These are phyloP conservation scores for Salix caprea DNA, from an alignment of 345 rosid genomes.

Conservation along the genomic window DNA sequence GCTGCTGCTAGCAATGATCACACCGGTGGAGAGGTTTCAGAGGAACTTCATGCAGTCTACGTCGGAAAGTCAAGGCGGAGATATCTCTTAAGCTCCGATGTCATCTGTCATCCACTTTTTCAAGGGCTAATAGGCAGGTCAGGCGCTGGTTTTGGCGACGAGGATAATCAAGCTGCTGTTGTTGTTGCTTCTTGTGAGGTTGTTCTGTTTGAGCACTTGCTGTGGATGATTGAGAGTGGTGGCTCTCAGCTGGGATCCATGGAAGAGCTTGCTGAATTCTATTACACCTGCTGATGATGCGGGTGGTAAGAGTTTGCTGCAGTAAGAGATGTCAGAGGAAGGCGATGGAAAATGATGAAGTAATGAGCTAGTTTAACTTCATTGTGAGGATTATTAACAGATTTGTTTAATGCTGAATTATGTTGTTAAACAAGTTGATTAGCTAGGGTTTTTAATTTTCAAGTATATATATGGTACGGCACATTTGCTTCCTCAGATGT, in stretches of 20 bases:
- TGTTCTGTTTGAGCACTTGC: slow-evolving; percentile 84
- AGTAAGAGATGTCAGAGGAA: background rate
- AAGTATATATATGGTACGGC: background rate
- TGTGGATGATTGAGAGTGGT: slow-evolving; percentile 79
- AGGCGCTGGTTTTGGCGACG: slow-evolving; percentile 15
- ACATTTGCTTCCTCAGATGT: background rate
- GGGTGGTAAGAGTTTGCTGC: background rate
- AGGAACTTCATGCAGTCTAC: slow-evolving; percentile 56
- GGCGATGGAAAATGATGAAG: background rate
- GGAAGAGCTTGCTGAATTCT: slow-evolving; percentile 65
- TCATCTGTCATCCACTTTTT: slow-evolving; percentile 70
- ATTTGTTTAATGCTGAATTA: background rate
- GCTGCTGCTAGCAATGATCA: background rate
- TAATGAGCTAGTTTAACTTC: background rate
- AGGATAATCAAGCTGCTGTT: slow-evolving; percentile 34
- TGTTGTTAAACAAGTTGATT: background rate
- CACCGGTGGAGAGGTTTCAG: background rate
- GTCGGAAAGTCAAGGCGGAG: slow-evolving; percentile 85
- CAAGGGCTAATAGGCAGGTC: slow-evolving; percentile 69
- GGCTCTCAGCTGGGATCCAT: slow-evolving; percentile 56
- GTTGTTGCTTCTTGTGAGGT: slow-evolving; percentile 65
- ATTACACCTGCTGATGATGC: slow-evolving; percentile 46
- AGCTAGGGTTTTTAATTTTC: background rate
- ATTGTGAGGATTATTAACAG: background rate
- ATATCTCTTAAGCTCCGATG: slow-evolving; percentile 51